Conservation (phyloP, 2,329 filamentous ascomycete genomes). For the Ascochyta fabae region DNA sequence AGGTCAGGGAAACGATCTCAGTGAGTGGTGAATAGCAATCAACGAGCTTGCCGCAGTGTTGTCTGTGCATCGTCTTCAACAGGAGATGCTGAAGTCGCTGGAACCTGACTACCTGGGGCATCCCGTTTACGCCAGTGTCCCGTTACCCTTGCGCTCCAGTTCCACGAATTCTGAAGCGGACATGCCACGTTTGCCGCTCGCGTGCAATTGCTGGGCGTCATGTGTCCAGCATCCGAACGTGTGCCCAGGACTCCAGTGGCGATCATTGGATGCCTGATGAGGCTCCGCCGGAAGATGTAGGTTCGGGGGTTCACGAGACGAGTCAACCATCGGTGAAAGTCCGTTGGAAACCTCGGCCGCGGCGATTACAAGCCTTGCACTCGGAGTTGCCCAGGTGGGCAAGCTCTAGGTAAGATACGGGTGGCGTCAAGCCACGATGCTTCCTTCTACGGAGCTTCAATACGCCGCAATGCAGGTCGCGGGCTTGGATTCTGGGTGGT, state of each 20-base stretch:
- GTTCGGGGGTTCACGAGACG: constrained; percentile 13
- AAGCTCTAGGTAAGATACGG: constrained; percentile 4
- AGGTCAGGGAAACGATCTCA: too few relatives aligned
- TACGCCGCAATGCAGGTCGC: constrained; percentile 14
- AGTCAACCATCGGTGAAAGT: neutral
- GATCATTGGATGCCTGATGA: constrained; percentile 10
- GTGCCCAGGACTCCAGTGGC: neutral
- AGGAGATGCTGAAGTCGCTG: too few relatives aligned
- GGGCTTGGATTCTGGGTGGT: neutral
- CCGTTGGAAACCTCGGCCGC: constrained; percentile 10
- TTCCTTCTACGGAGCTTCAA: neutral
- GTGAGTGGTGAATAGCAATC: too few relatives aligned
- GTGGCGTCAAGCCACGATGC: constrained; percentile 6
- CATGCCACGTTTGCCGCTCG: neutral
- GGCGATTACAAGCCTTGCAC: constrained; percentile 9
- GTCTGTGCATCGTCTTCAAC: too few relatives aligned
- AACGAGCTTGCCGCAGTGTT: too few relatives aligned
- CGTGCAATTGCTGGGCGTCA: neutral
- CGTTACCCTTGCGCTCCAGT: too few relatives aligned
- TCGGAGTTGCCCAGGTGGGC: constrained; percentile 5
- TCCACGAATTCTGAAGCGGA: neutral
- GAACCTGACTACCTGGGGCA: too few relatives aligned
- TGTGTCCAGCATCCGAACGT: neutral
- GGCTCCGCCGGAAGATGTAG: constrained; percentile 9
- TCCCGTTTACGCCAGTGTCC: too few relatives aligned